Conservation (phyloP, 2,329 filamentous ascomycete genomes). For the Aspergillus pseudotamarii region DNA sequence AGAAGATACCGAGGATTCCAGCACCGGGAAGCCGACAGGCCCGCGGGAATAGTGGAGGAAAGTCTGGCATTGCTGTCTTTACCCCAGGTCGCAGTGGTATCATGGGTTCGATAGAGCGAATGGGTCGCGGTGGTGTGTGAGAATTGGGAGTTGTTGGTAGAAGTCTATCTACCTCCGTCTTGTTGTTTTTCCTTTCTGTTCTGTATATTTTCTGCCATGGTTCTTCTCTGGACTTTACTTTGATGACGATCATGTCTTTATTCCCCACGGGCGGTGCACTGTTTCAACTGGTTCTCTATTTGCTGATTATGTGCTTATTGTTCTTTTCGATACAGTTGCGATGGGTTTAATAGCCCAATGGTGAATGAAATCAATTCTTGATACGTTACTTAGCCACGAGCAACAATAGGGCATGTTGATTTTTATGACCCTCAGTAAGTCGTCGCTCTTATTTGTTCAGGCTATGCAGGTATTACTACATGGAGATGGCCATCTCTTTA, state of each 20-base stretch:
- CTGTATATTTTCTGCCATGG: neutral
- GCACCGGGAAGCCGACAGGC: slow-evolving; percentile 30
- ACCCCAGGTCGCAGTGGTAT: slow-evolving; percentile 66
- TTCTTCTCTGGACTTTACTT: neutral
- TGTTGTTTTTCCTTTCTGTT: neutral
- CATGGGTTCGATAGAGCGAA: slow-evolving; percentile 84
- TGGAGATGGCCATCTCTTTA: neutral
- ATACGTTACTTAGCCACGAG: neutral
- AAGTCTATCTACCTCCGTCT: neutral
- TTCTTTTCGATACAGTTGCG: neutral
- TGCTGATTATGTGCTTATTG: neutral
- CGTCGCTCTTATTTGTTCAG: neutral
- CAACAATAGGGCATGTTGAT: neutral
- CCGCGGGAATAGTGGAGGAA: slow-evolving; percentile 41
- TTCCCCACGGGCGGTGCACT: neutral
- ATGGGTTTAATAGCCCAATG: neutral
- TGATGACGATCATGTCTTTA: slow-evolving; percentile 3
- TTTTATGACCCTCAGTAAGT: neutral
- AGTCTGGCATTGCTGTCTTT: slow-evolving; percentile 40
- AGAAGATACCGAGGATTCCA: slow-evolving; percentile 36
- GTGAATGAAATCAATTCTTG: neutral
- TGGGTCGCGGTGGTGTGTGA: slow-evolving; percentile 61
- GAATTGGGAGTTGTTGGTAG: neutral
- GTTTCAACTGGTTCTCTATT: neutral
- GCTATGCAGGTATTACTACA: neutral